Conservation (phyloP, 139 green algal species). For the Coelastrella sp. region DNA sequence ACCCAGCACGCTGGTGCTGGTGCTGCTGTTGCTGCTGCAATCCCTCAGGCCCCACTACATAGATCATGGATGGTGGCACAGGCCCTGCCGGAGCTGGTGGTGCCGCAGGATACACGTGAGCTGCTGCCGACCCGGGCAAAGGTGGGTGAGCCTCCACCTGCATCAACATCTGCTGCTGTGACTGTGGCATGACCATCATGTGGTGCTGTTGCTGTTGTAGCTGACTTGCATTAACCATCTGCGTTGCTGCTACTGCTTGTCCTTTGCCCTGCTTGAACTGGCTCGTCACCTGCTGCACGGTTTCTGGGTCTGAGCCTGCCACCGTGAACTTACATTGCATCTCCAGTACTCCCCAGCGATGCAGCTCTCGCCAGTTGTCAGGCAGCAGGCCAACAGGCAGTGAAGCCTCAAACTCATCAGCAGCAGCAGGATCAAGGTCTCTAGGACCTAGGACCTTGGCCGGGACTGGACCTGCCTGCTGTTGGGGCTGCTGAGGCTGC, state of each 20-base stretch:
- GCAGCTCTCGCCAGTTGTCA: background rate
- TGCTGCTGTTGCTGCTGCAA: background rate
- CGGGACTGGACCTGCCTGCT: background rate
- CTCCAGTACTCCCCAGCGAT: background rate
- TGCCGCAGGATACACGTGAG: background rate
- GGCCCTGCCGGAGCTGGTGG: background rate
- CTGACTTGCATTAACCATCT: background rate
- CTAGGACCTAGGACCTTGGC: background rate
- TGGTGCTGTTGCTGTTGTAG: background rate
- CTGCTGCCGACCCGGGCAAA: background rate
- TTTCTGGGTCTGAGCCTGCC: background rate
- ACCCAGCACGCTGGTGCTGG: background rate
- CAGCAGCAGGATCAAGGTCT: background rate
- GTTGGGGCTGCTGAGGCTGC: background rate
- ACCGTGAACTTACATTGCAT: background rate
- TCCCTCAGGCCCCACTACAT: background rate
- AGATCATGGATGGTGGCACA: background rate
- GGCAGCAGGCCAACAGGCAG: conserved; percentile 26
- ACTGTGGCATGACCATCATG: background rate
- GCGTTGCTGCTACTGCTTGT: conserved; percentile 3
- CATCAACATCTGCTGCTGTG: background rate
- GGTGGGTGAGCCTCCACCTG: background rate
- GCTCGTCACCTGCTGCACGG: background rate
- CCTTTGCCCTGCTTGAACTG: background rate
- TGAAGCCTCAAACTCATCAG: background rate